Evolutionary conservation across 306 rosid genomes (phyloP), one percentile per base, ranked within the genome.

Genomic region (Elaeagnus macrophylla): DNA sequence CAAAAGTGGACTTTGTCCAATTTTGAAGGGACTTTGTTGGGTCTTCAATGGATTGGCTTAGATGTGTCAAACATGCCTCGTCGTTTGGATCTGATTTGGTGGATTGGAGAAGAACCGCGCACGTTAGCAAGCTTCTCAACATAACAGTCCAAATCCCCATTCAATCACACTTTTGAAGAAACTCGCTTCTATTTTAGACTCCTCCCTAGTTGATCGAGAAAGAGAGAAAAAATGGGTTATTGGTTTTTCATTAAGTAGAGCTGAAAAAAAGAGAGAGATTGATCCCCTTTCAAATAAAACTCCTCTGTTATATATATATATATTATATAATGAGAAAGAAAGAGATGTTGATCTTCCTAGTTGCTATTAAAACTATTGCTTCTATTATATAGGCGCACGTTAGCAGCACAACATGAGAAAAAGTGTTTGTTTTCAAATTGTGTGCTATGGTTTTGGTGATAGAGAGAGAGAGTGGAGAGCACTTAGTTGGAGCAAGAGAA

Each of bases 1-100:
- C 81, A 39, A 87, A 79, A 65, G 60, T 84, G 51, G 81, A 48
- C 56, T 78, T 59, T 42, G 67, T 91, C 99, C 99, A 91, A 79
- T 82, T 82, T 17, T 57, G 71, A 0, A 87, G 85, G 19, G 78
- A 49, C 35, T 37, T 67, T 9, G 56, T 74, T 0, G 96, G 81
- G 81, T 82, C 99, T 53, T 80, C 39, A 0, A 91, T 12, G 13
- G 96, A 80, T 54, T 80, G 68, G 67, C 83, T 82, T 1, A 91
- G 66, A 11, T 87, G 78, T 25, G 75, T 80, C 12, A 91, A 52
- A 19, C 99, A 91, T 0, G 80, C 73, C 54, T 87, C 85, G 72
- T 91, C 99, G 72, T 78, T 82, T 12, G 96, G 96, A 84, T 91
- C 99, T 71, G 99, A 79, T 39, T 60, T 53, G 32, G 46, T 54